Evolutionary conservation across 2,329 filamentous ascomycete genomes (phyloP).

Genomic region (Pseudofabraea citricarpa): DNA sequence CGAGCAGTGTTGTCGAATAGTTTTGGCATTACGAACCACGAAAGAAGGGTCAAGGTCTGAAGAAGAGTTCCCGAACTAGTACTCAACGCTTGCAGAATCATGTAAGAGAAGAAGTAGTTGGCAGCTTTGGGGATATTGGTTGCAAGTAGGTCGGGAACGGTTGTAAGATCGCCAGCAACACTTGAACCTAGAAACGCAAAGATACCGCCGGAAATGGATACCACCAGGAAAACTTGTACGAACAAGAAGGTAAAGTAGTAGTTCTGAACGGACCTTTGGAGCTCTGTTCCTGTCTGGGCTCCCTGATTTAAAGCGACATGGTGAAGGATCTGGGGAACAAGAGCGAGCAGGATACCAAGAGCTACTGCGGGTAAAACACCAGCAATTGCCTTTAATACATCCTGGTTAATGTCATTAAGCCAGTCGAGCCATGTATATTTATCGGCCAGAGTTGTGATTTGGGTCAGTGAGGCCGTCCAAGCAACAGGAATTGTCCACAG

Average conservation of each 20-base stretch:
- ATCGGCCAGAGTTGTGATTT: constrained; percentile 65
- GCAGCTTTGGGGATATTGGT: constrained; percentile 76
- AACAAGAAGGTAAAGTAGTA: constrained; percentile 96
- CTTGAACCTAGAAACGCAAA: constrained; percentile 54
- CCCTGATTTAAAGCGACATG: constrained; percentile 71
- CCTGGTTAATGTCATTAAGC: constrained; percentile 61
- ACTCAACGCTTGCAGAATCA: constrained; percentile 89
- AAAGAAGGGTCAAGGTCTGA: constrained; percentile 72
- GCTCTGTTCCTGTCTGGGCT: constrained; percentile 74
- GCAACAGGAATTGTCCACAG: constrained; percentile 89
- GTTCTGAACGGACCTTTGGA: constrained; percentile 77
- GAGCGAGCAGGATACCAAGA: constrained; percentile 70
- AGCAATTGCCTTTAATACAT: constrained; percentile 60
- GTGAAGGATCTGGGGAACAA: constrained; percentile 76
- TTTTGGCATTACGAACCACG: constrained; percentile 78
- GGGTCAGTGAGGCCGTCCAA: constrained; percentile 77
- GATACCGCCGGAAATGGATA: constrained; percentile 77
- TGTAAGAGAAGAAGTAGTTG: constrained; percentile 98
- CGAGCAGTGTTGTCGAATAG: constrained; percentile 77
- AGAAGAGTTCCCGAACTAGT: constrained; percentile 85
- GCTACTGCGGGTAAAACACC: constrained; percentile 81
- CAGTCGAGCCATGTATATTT: constrained; percentile 66
- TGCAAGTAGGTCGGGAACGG: constrained; percentile 68
- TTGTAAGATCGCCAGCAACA: constrained; percentile 45
- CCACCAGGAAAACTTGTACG: constrained; percentile 89